Conservation (phyloP, 805 yeast genomes). For the Wickerhamiella dianesei region DNA sequence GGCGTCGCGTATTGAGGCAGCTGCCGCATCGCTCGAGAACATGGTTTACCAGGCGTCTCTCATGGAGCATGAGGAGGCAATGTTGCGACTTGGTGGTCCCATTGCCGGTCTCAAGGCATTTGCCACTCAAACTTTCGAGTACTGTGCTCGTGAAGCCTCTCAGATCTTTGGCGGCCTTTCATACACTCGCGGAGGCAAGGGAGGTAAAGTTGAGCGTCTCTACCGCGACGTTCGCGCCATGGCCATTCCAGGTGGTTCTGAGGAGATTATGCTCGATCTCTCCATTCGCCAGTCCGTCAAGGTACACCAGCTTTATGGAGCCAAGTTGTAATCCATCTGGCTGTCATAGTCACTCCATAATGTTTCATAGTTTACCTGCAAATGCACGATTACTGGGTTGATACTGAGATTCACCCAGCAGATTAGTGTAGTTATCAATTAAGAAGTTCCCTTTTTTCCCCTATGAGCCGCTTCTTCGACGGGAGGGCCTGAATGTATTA, state of each 20-base stretch:
- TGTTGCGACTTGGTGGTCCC: constrained; percentile 31
- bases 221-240: constrained; percentile 33
- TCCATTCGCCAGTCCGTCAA: constrained; percentile 30
- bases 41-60: constrained; percentile 26
- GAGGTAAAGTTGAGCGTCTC: constrained; percentile 32
- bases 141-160: constrained; percentile 33
- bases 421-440: too few relatives aligned
- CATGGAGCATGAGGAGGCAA: constrained; percentile 30
- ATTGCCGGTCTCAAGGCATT: constrained; percentile 33
- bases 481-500: too few relatives aligned
- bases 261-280: constrained; percentile 33
- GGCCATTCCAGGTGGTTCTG: constrained; percentile 36
- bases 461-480: too few relatives aligned
- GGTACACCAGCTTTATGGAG: constrained; percentile 29
- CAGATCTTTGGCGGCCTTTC: constrained; percentile 33
- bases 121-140: constrained; percentile 30
- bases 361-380: too few relatives aligned
- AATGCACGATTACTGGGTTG: too few relatives aligned
- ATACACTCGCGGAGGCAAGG: constrained; percentile 33
- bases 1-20: constrained; percentile 31
- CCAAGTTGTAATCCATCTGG: constrained; percentile 30
- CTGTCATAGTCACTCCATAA: too few relatives aligned
- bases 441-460: too few relatives aligned
- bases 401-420: too few relatives aligned
- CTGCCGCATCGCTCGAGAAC: constrained; percentile 28